Evolutionary conservation across 257 asterid genomes (phyloP).

Genomic region (Fraxinus anomala): DNA sequence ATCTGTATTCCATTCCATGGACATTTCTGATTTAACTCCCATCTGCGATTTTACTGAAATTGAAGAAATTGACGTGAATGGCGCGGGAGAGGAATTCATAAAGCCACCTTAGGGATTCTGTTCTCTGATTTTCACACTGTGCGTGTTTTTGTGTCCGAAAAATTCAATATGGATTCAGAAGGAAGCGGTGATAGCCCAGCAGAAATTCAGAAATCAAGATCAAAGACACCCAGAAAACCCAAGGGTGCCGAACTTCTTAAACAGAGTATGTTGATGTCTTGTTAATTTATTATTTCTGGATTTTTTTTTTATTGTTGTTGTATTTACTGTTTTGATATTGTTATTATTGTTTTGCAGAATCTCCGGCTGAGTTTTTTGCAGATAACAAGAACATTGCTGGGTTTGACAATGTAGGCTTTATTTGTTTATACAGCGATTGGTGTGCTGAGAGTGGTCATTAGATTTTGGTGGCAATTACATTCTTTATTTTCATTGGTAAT

Average conservation of each 20-base stretch:
- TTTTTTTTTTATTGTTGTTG: background rate
- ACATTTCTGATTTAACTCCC: background rate
- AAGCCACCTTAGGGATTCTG: background rate
- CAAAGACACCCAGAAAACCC: constrained; percentile 64
- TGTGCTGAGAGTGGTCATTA: background rate
- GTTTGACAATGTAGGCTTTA: constrained; percentile 77
- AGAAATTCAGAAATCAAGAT: constrained; percentile 51
- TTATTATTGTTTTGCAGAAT: constrained; percentile 52
- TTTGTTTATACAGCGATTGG: background rate
- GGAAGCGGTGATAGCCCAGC: constrained; percentile 57
- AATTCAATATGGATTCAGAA: constrained; percentile 50
- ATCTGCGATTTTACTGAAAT: background rate
- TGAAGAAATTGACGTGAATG: background rate
- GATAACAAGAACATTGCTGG: constrained; percentile 95
- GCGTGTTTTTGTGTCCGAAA: background rate
- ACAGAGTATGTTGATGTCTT: constrained; percentile 49
- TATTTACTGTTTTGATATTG: background rate
- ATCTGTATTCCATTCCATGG: background rate
- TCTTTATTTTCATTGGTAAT: background rate
- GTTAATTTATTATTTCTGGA: background rate
- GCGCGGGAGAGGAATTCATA: constrained; percentile 26
- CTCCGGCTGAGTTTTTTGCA: constrained; percentile 95
- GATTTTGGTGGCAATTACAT: background rate
- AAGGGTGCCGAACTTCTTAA: constrained; percentile 67
- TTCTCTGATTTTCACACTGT: constrained; percentile 3